Percentiles rank a stretch among this genome's conserved stretches.
Evolutionary conservation across 768 basidiomycete species (phyloP).

Genomic region (Suillus clintonianus): DNA sequence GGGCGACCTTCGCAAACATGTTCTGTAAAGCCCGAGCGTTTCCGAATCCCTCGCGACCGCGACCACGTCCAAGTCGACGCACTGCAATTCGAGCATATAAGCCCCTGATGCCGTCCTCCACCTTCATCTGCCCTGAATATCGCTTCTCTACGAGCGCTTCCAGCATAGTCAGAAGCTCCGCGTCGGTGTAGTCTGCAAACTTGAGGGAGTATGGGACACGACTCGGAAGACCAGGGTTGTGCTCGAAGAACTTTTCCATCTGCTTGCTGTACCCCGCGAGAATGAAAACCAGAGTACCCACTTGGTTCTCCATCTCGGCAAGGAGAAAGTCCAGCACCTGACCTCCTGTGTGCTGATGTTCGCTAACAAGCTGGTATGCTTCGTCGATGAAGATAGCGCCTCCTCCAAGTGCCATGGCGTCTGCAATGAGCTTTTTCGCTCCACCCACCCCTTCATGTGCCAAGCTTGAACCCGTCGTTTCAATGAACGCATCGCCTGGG

Average conservation of each 20-base stretch:
- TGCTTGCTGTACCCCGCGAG: slow-evolving; percentile 70
- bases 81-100: slow-evolving; percentile 58
- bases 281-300: slow-evolving; percentile 66
- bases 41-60: slow-evolving; percentile 62
- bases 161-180: slow-evolving; percentile 58
- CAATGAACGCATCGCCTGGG: slow-evolving; percentile 54
- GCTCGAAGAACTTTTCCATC: slow-evolving; percentile 80
- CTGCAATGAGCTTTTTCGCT: slow-evolving; percentile 50
- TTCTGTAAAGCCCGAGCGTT: slow-evolving; percentile 65
- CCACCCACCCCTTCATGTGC: slow-evolving; percentile 58
- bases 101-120: slow-evolving; percentile 56
- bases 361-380: slow-evolving; percentile 63
- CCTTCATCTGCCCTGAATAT: slow-evolving; percentile 50
- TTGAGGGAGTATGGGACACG: slow-evolving; percentile 64
- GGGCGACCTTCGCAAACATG: slow-evolving; percentile 45
- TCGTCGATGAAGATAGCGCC: slow-evolving; percentile 73
- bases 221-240: slow-evolving; percentile 68
- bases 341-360: slow-evolving; percentile 48
- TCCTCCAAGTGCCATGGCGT: slow-evolving; percentile 52
- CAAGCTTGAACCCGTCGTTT: slow-evolving; percentile 64
- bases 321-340: slow-evolving; percentile 70
- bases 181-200: slow-evolving; percentile 63
- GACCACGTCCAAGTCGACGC: slow-evolving; percentile 60
- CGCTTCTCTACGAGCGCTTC: slow-evolving; percentile 47
- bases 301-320: slow-evolving; percentile 74